Percentiles rank a stretch among this genome's conserved stretches.
Evolutionary conservation across 2,329 filamentous ascomycete genomes (phyloP).

Genomic region (Acarospora socialis): DNA sequence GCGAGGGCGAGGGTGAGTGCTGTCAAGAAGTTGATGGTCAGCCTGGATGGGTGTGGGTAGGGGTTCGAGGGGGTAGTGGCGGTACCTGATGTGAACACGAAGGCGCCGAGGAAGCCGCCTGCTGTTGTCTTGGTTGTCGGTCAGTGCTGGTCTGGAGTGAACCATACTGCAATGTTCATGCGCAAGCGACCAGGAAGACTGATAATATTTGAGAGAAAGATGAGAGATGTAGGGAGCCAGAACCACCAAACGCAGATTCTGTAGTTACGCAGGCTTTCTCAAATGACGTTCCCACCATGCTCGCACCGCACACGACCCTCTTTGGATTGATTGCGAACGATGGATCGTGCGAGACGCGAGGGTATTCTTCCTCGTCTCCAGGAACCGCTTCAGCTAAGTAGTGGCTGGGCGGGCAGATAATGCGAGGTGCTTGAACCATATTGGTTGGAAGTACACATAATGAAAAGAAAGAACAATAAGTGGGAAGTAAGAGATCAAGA

Average conservation of each 20-base stretch:
- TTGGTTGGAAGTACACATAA: not conserved
- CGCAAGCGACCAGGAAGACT: conserved; percentile 1
- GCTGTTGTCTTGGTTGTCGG: conserved; percentile 5
- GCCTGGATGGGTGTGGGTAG: not conserved
- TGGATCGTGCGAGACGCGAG: conserved; percentile 46
- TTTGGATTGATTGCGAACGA: conserved; percentile 52
- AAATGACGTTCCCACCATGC: conserved; percentile 63
- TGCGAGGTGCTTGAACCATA: conserved; percentile 38
- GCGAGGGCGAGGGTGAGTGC: conserved; percentile 65
- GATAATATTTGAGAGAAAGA: too few relatives aligned
- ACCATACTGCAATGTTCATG: conserved; percentile 1
- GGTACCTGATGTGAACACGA: conserved; percentile 9
- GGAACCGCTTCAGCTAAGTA: conserved; percentile 65
- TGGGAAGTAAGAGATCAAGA: conserved; percentile 13
- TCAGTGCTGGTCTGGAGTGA: too few relatives aligned
- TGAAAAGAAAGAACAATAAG: conserved; percentile 3
- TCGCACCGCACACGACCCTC: conserved; percentile 50
- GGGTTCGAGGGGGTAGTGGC: not conserved
- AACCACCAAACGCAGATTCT: conserved; percentile 47
- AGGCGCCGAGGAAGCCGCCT: conserved; percentile 7
- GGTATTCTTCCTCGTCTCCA: conserved; percentile 71
- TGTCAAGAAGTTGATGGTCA: conserved; percentile 32
- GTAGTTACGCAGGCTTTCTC: conserved; percentile 43
- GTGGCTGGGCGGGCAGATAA: conserved; percentile 67
- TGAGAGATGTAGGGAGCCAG: conserved; percentile 48